A percentile compares a stretch with the other conserved stretches of the same genome.
These are phyloP conservation scores for Trametes cubensis DNA, from an alignment of 768 basidiomycete genomes.

Conservation along the genomic window DNA sequence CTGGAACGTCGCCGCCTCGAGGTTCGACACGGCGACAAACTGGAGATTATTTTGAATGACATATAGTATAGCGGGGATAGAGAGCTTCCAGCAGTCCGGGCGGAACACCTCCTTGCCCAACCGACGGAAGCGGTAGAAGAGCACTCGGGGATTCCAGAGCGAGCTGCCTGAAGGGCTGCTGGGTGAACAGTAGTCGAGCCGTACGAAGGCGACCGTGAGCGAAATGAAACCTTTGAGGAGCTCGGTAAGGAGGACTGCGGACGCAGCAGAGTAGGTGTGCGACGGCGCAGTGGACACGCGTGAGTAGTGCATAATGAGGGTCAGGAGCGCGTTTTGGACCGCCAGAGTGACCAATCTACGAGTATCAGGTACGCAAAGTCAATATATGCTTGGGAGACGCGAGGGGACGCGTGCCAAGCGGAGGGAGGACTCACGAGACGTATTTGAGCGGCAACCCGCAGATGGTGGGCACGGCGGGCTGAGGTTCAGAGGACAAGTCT, in stretches of 20 bases:
- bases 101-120: slow-evolving; percentile 77
- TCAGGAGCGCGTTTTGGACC: slow-evolving; percentile 87
- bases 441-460: slow-evolving; percentile 79
- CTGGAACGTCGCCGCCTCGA: slow-evolving; percentile 96
- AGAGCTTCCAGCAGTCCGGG: slow-evolving; percentile 95
- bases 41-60: slow-evolving; percentile 97
- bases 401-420: slow-evolving; percentile 7
- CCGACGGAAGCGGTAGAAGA: slow-evolving; percentile 53
- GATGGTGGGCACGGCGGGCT: slow-evolving; percentile 51
- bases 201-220: slow-evolving; percentile 75
- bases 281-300: slow-evolving; percentile 78
- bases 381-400: slow-evolving; percentile 3
- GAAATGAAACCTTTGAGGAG: slow-evolving; percentile 91
- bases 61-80: slow-evolving; percentile 94
- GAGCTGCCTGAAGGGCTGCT: slow-evolving; percentile 35
- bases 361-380: not conserved
- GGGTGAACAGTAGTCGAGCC: slow-evolving; percentile 47
- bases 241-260: slow-evolving; percentile 93
- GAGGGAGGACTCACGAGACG: slow-evolving; percentile 41
- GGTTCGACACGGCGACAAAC: slow-evolving; percentile 93
- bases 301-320: slow-evolving; percentile 97
- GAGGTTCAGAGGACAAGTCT: slow-evolving; percentile 40
- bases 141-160: slow-evolving; percentile 39
- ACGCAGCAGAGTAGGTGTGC: slow-evolving; percentile 86
- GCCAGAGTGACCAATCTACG: slow-evolving; percentile 81